Percentiles rank a stretch among this genome's conserved stretches.
Conservation (phyloP, 129 eudicot species). For the Gnaphalium uliginosum region DNA sequence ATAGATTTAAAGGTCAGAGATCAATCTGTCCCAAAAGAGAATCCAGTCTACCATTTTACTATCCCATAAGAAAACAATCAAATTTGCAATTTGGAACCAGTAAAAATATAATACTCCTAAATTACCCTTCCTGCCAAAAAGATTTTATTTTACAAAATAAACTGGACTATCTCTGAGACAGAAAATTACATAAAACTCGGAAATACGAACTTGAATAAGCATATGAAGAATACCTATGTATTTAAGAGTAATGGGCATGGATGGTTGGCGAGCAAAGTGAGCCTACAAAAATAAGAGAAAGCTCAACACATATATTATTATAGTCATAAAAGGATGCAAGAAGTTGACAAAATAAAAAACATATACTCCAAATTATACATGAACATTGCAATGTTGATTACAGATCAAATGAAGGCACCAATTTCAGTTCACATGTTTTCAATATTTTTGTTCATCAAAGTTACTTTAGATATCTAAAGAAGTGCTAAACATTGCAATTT, state of each 20-base stretch:
- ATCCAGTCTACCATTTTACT: background rate
- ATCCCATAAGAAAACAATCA: background rate
- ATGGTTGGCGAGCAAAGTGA: conserved; percentile 48
- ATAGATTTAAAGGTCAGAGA: background rate
- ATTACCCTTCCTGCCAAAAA: conserved; percentile 6
- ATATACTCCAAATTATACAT: too few species aligned
- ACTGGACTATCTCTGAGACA: background rate
- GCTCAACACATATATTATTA: background rate
- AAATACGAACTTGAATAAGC: background rate
- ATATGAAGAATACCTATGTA: conserved; percentile 59
- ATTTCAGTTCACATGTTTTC: background rate
- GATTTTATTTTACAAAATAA: background rate
- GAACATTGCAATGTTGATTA: too few species aligned
- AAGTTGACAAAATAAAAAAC: background rate
- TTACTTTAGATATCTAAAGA: too few species aligned
- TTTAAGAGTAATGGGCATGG: conserved; percentile 66
- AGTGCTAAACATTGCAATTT: background rate
- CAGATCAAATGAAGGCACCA: background rate
- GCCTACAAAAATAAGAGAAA: conserved; percentile 43
- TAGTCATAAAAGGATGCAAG: background rate
- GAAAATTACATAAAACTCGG: background rate
- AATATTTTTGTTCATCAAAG: background rate
- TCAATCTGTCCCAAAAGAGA: background rate
- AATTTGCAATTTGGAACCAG: background rate
- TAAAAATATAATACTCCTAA: background rate